Evolutionary conservation across 768 basidiomycete species (phyloP), one percentile per base, ranked within the genome.

Genomic region (Hygrocybe punicea): DNA sequence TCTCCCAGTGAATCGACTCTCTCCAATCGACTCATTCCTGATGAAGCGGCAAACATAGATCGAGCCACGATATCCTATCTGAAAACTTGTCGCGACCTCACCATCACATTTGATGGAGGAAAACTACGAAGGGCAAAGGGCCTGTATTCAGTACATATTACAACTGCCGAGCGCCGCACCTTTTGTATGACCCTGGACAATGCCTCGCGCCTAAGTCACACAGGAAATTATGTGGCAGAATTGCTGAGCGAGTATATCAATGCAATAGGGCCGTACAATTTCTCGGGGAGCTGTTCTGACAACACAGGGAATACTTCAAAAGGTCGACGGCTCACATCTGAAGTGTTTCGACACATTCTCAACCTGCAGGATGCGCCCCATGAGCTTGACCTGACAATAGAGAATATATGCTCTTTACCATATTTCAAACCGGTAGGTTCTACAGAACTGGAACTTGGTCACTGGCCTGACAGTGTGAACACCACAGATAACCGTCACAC

Each of bases 221-320:
- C 59, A 8, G 61, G 34, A 3, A 42, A 62, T 5, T 55, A 62
- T 34, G 29, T 55, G 36, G 46, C 47, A 1, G 56, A 57, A 17
- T 49, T 60, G 6, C 17, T 63, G 17, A 9, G 17, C 10, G 46
- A 67, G 65, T 52, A 56, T 25, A 65, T 67, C 11, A 21, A 35
- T 5, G 19, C 17, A 7, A 51, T 67, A 51, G 68, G 68, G 21
- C 58, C 59, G 1, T 34, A 14, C 19, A 46, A 35, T 1, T 68
- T 66, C 36, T 53, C 57, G 4, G 65, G 40, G 2, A 57, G 51
- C 1, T 59, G 46, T 17, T 67, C 66, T 0, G 69, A 70, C 51
- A 63, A 64, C 36, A 67, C 69, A 7, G 62, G 62, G 3, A 67
- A 63, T 35, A 66, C 61, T 6, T 14, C 16, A 39, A 34, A 49